Percentiles rank a stretch among this genome's conserved stretches.
Evolutionary conservation across 2,329 filamentous ascomycete species (phyloP).

Genomic region (Fusarium haematococcum): DNA sequence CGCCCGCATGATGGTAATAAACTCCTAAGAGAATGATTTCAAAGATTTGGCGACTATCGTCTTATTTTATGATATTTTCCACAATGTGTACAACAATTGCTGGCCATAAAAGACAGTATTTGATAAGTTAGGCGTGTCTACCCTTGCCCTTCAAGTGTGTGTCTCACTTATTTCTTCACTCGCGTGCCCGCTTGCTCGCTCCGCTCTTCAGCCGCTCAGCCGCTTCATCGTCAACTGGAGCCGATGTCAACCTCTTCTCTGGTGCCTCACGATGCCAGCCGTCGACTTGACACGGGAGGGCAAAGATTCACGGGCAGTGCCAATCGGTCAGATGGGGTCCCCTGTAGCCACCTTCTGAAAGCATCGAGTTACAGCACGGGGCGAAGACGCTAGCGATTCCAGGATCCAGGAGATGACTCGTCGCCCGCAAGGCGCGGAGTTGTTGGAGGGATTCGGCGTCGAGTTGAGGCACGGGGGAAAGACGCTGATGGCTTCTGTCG

Average conservation of each 20-base stretch:
- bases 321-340: slow-evolving; percentile 19
- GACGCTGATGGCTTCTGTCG: neutral
- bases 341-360: slow-evolving; percentile 33
- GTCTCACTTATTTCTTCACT: neutral
- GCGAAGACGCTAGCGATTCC: slow-evolving; percentile 1
- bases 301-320: slow-evolving; percentile 6
- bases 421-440: neutral
- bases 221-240: neutral
- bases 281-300: neutral
- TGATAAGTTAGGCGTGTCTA: neutral
- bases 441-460: neutral
- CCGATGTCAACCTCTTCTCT: neutral
- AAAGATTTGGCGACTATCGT: neutral
- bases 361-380: slow-evolving; percentile 31
- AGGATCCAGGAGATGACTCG: slow-evolving; percentile 18
- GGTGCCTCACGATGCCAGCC: neutral
- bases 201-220: neutral
- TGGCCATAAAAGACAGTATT: neutral
- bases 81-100: neutral
- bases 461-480: neutral
- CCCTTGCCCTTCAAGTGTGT: neutral
- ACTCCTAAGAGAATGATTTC: neutral
- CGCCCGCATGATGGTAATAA: neutral
- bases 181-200: neutral
- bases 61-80: neutral